phyloP scores from a whole-genome alignment of 2,329 filamentous ascomycete genomes.

The Neonectria hederae region DNA sequence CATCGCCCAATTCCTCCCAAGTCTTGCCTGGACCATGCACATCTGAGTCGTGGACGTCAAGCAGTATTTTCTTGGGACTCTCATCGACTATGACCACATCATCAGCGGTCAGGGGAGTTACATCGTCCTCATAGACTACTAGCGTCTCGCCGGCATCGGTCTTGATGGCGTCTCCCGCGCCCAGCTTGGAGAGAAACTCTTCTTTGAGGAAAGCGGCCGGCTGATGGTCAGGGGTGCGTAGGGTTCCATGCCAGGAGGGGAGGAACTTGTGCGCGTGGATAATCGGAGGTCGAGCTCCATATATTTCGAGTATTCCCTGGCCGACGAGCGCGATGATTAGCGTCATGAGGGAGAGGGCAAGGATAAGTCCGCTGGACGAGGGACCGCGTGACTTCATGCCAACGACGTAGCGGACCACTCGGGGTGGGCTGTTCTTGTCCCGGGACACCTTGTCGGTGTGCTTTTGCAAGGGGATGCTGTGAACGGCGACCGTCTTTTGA shows the following conservation, averaged over 20 bases:
- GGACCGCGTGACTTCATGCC: slow-evolving; percentile 64
- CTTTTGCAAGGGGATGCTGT: slow-evolving; percentile 75
- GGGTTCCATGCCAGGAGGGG: slow-evolving; percentile 55
- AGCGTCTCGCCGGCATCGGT: slow-evolving; percentile 50
- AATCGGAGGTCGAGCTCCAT: slow-evolving; percentile 64
- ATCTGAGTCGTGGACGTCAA: slow-evolving; percentile 58
- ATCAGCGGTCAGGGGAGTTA: slow-evolving; percentile 29
- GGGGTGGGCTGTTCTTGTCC: slow-evolving; percentile 52
- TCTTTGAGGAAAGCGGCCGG: slow-evolving; percentile 41
- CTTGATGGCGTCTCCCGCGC: slow-evolving; percentile 45
- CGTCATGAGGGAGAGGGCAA: slow-evolving; percentile 65
- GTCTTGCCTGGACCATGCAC: slow-evolving; percentile 63
- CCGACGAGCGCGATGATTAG: slow-evolving; percentile 70
- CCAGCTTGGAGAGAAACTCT: slow-evolving; percentile 51
- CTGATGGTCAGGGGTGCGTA: slow-evolving; percentile 41
- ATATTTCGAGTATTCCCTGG: slow-evolving; percentile 71
- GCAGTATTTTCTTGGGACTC: slow-evolving; percentile 45
- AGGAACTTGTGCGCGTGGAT: slow-evolving; percentile 66
- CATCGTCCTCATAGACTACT: slow-evolving; percentile 47
- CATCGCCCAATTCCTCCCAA: slow-evolving; percentile 75
- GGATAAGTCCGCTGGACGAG: slow-evolving; percentile 61
- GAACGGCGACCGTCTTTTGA: slow-evolving; percentile 80
- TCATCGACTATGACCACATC: slow-evolving; percentile 29
- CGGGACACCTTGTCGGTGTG: slow-evolving; percentile 49
- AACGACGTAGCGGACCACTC: slow-evolving; percentile 75